Percentiles rank a stretch among this genome's conserved stretches.
These are phyloP conservation scores for Leptographium flavum DNA, from an alignment of 2,329 filamentous ascomycete species.

Conservation along the genomic window DNA sequence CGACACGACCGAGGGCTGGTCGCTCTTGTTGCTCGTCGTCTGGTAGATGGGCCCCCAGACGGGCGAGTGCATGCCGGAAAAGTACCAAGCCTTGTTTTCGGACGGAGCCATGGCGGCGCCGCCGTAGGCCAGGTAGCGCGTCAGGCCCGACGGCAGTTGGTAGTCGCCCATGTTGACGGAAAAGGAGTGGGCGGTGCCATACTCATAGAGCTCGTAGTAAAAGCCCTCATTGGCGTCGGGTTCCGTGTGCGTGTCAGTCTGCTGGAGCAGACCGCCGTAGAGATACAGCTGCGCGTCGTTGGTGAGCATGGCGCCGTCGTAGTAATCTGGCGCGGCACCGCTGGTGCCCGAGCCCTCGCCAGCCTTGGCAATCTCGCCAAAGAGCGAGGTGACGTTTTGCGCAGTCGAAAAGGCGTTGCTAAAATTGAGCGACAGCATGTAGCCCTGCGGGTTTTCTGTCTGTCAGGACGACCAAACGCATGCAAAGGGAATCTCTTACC, in stretches of 20 bases:
- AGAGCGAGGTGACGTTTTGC: slow-evolving; percentile 37
- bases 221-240: slow-evolving; percentile 30
- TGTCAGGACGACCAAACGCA: not conserved
- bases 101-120: slow-evolving; percentile 50
- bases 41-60: slow-evolving; percentile 34
- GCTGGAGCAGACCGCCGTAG: slow-evolving; percentile 42
- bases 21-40: slow-evolving; percentile 17
- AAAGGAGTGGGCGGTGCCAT: slow-evolving; percentile 30
- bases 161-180: slow-evolving; percentile 25
- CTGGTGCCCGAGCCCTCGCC: slow-evolving; percentile 28
- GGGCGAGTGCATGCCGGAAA: slow-evolving; percentile 44
- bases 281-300: slow-evolving; percentile 50
- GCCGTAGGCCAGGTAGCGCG: slow-evolving; percentile 49
- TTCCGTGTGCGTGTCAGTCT: slow-evolving; percentile 19
- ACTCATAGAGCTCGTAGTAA: slow-evolving; percentile 37
- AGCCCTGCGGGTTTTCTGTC: slow-evolving; percentile 35
- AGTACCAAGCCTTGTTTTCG: slow-evolving; percentile 59
- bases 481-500: slow-evolving; percentile 24
- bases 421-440: slow-evolving; percentile 45
- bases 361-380: slow-evolving; percentile 34
- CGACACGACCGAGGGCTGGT: slow-evolving; percentile 31
- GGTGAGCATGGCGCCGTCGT: slow-evolving; percentile 49
- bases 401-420: slow-evolving; percentile 37
- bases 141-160: slow-evolving; percentile 31
- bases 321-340: slow-evolving; percentile 39